Evolutionary conservation across 2,329 filamentous ascomycete genomes (phyloP).

Genomic region (Cryoendolithus antarcticus): DNA sequence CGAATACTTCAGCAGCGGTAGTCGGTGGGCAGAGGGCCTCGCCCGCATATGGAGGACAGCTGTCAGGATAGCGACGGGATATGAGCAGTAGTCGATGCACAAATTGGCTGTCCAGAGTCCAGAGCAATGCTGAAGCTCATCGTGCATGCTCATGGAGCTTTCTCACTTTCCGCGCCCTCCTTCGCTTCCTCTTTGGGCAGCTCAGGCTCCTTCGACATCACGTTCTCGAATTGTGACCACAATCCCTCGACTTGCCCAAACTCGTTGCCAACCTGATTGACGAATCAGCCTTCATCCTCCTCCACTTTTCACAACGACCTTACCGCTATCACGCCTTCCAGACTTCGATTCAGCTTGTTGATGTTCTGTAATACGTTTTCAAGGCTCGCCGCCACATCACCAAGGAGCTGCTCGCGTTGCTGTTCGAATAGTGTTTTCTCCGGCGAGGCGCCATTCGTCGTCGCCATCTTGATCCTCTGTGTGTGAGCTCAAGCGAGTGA

Average conservation of each 20-base stretch:
- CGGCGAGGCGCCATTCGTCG: constrained; percentile 13
- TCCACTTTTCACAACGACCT: constrained; percentile 17
- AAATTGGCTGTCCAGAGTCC: background rate
- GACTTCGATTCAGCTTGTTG: constrained; percentile 82
- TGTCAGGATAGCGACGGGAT: too few species aligned
- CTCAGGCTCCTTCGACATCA: constrained; percentile 64
- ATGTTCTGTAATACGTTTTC: constrained; percentile 91
- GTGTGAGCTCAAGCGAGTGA: too few species aligned
- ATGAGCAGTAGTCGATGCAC: background rate
- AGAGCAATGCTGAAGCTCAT: background rate
- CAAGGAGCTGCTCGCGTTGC: constrained; percentile 58
- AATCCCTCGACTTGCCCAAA: constrained; percentile 94
- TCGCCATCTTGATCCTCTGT: too few species aligned
- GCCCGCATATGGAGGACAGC: too few species aligned
- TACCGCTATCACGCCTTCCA: constrained; percentile 85
- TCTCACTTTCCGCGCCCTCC: constrained; percentile 13
- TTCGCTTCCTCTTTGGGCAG: constrained; percentile 19
- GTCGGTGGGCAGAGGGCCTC: too few species aligned
- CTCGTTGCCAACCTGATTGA: constrained; percentile 61
- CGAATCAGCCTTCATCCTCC: constrained; percentile 28
- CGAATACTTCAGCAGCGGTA: background rate
- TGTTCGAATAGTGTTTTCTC: constrained; percentile 61
- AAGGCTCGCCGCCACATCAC: constrained; percentile 61
- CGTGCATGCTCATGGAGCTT: background rate
- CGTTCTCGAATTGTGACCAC: constrained; percentile 93